A percentile compares a stretch with the other conserved stretches of the same genome.
phyloP scores from a whole-genome alignment of 345 rosid genomes.

The Sisymbrium irio region DNA sequence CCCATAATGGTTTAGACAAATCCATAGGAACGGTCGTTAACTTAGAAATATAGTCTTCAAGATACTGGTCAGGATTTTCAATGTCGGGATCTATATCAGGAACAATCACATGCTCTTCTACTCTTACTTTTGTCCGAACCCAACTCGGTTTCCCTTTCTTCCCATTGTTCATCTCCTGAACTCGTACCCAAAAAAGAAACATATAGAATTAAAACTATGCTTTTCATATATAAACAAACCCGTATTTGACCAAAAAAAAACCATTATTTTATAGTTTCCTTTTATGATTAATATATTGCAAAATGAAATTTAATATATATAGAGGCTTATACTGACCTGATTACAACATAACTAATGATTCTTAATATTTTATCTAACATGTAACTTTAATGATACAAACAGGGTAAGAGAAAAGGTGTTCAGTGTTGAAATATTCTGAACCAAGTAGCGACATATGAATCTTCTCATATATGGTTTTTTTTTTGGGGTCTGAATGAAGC shows the following conservation, averaged over 20 bases:
- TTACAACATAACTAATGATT: neutral
- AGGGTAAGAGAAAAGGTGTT: neutral
- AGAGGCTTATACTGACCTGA: neutral
- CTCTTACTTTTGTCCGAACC: slow-evolving; percentile 48
- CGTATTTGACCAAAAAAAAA: too few species aligned
- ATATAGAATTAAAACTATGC: neutral
- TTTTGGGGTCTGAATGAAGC: neutral
- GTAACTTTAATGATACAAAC: neutral
- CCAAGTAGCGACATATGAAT: neutral
- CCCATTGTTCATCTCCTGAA: slow-evolving; percentile 26
- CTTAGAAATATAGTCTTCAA: slow-evolving; percentile 69
- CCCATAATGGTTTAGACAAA: slow-evolving; percentile 75
- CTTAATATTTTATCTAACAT: neutral
- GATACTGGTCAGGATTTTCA: slow-evolving; percentile 48
- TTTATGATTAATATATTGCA: neutral
- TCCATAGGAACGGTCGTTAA: slow-evolving; percentile 57
- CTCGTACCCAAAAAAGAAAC: neutral
- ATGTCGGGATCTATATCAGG: slow-evolving; percentile 43
- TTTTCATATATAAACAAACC: neutral
- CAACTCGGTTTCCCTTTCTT: slow-evolving; percentile 53
- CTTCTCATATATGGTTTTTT: neutral
- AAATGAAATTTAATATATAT: neutral
- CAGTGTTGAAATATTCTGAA: neutral
- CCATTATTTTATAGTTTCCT: neutral
- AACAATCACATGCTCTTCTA: slow-evolving; percentile 60